Base-by-base conservation (phyloP, 352 stramenopile genomes). In the Detonula confervacea region DNA sequence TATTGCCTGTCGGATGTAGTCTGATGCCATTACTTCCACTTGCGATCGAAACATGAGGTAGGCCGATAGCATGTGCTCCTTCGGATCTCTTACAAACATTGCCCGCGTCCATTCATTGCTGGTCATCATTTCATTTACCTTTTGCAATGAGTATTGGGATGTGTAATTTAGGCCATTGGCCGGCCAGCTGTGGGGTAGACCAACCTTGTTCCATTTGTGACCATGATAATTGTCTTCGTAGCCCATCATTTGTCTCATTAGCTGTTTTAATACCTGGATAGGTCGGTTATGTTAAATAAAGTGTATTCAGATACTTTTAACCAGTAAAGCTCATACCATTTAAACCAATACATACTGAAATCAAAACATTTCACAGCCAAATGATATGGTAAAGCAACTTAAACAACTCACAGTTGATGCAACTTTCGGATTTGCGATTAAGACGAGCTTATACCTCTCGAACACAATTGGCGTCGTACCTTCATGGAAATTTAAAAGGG, bases 51-150 rank as follows among this genome's bases (percentile, higher is more conserved):
- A 84, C 25, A 68, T 73, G 87, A 6, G 73, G 74, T 16, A 49
- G n/a, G n/a, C n/a, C 75, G 16, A 88, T 47, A 29, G 33, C 11
- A 86, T 27, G 33, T 80, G 55, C 57, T 87, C 73, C 37, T 85
- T 86, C 0, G 84, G 80, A 76, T 90, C 80, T 61, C 83, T 62
- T 0, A 90, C 74, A 52, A 90, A 87, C 11, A 90, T 83, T 1
- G 83, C 83, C 29, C 77, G 51, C 16, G 80, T 87, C 84, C 84
- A 90, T 7, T 86, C 72, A 1, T 65, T 27, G 24, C 66, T 84
- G 0, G 70, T 81, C 27, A 82, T 63, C 25, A 89, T 84, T 6
- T 77, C n/a, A 33, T 69, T 55, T 16, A 73, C 78, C 47, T 83
- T 33, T 30, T 77, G 24, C 6, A 83, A 37, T 9, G 47, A 18